These are phyloP conservation scores for Lentinula raphanica DNA, from an alignment of 768 basidiomycete genomes.

Conservation along the genomic window DNA sequence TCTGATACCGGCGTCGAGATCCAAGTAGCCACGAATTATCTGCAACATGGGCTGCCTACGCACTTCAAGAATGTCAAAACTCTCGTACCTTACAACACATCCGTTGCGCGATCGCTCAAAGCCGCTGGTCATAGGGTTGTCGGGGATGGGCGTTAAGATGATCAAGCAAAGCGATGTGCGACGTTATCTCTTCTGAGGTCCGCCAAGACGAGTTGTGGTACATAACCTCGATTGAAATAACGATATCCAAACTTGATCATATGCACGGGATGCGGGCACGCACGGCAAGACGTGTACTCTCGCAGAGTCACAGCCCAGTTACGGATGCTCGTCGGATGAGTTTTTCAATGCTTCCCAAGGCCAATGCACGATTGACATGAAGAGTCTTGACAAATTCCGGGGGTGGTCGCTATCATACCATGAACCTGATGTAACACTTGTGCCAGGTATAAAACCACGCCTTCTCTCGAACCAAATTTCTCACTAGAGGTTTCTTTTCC, in stretches of 20 bases:
- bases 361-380: not conserved
- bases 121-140: not conserved
- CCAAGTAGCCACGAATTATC: not conserved
- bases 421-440: too few species aligned
- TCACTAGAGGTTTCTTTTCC: too few species aligned
- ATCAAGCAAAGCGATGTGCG: too few species aligned
- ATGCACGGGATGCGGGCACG: too few species aligned
- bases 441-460: too few species aligned
- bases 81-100: not conserved
- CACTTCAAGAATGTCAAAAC: not conserved
- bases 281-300: too few species aligned
- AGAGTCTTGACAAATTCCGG: not conserved
- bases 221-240: too few species aligned
- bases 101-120: not conserved
- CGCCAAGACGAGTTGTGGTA: too few species aligned
- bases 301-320: too few species aligned
- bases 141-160: not conserved
- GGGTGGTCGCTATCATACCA: not conserved
- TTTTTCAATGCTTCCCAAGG: not conserved
- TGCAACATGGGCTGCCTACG: not conserved
- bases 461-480: too few species aligned
- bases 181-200: too few species aligned
- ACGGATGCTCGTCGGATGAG: not conserved
- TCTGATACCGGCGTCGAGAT: not conserved
- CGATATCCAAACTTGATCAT: too few species aligned